A percentile compares a stretch with the other conserved stretches of the same genome.
Evolutionary conservation across 306 rosid genomes (phyloP).

Genomic region (Myrica gale): DNA sequence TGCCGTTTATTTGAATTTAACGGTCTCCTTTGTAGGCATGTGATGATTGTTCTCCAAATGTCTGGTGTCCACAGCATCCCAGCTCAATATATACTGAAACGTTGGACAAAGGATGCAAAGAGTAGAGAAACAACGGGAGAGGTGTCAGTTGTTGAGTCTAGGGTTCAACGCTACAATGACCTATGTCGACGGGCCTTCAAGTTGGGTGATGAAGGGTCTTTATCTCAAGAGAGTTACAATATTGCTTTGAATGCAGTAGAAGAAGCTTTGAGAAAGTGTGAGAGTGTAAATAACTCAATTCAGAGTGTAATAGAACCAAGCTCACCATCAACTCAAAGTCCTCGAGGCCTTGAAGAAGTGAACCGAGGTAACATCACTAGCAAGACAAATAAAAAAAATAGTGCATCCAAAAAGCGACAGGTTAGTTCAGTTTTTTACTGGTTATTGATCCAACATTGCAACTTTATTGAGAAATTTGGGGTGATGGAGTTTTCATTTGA

Average conservation of each 20-base stretch:
- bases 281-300: constrained; percentile 27
- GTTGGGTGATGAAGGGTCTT: constrained; percentile 52
- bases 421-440: constrained; percentile 27
- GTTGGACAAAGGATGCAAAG: constrained; percentile 49
- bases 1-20: constrained; percentile 46
- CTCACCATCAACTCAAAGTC: constrained; percentile 24
- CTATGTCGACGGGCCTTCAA: constrained; percentile 38
- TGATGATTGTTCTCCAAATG: constrained; percentile 48
- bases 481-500: not conserved
- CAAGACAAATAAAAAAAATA: constrained; percentile 28
- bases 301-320: constrained; percentile 30
- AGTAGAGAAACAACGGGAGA: constrained; percentile 23
- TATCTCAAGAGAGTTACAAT: constrained; percentile 46
- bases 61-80: constrained; percentile 47
- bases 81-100: constrained; percentile 42
- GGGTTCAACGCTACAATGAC: constrained; percentile 38
- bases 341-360: constrained; percentile 29
- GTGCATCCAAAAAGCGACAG: constrained; percentile 31
- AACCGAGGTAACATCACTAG: constrained; percentile 25
- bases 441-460: constrained; percentile 5
- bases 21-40: constrained; percentile 54
- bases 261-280: constrained; percentile 46
- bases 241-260: constrained; percentile 41
- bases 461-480: not conserved
- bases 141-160: constrained; percentile 21